Conservation (phyloP, 305 asterid genomes). For the Nicotiana rustica region DNA sequence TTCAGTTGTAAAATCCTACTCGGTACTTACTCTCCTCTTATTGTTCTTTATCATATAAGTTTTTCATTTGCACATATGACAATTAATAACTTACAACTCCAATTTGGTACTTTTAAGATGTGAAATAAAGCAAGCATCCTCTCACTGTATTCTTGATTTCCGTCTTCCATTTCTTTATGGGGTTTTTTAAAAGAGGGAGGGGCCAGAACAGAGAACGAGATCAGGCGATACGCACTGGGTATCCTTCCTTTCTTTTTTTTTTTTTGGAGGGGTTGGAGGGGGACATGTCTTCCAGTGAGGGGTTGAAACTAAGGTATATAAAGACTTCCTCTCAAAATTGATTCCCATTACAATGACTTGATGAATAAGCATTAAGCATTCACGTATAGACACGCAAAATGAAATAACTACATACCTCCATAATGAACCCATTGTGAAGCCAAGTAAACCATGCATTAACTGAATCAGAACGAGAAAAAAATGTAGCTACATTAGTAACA, state of each 20-base stretch:
- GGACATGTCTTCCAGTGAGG: background rate
- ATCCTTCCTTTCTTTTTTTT: too few relatives aligned
- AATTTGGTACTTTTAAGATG: background rate
- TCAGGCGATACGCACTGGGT: background rate
- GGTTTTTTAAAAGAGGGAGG: background rate
- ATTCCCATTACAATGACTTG: constrained; percentile 10
- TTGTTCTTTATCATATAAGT: too few relatives aligned
- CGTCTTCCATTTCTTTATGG: background rate
- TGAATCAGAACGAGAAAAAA: constrained; percentile 39
- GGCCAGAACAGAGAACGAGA: background rate
- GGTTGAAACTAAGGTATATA: background rate
- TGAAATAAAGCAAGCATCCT: background rate
- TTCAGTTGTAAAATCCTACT: too few relatives aligned
- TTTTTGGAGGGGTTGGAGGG: background rate
- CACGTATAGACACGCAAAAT: background rate
- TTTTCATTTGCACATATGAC: background rate
- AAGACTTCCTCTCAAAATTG: background rate
- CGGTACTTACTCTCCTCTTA: too few relatives aligned
- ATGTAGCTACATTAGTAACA: background rate
- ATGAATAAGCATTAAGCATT: background rate
- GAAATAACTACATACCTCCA: constrained; percentile 73
- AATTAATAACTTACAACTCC: background rate
- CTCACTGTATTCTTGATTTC: background rate
- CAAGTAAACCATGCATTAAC: constrained; percentile 93
- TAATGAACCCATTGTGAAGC: constrained; percentile 84